phyloP scores from a whole-genome alignment of 352 stramenopile species.

The Phytophthora colocasiae region DNA sequence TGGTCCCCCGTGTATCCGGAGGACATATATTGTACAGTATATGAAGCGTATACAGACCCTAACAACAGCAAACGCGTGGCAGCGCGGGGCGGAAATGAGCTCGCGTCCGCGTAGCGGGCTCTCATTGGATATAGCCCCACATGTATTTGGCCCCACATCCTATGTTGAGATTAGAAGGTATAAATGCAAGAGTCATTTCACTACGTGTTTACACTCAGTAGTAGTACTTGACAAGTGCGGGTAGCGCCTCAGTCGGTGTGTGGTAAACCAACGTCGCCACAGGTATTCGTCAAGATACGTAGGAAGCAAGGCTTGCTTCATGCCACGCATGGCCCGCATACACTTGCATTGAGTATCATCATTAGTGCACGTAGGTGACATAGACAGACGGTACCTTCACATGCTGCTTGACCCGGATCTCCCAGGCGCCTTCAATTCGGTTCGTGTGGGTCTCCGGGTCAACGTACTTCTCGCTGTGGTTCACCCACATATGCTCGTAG shows the following conservation, averaged over 20 bases:
- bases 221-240: not conserved
- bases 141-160: too few species aligned
- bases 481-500: not conserved
- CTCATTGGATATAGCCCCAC: too few species aligned
- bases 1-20: too few species aligned
- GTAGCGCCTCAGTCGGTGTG: not conserved
- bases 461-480: not conserved
- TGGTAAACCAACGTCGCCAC: not conserved
- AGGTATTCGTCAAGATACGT: not conserved
- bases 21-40: too few species aligned
- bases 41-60: too few species aligned
- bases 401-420: slow-evolving; percentile 1
- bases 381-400: not conserved
- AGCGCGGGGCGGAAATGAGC: too few species aligned
- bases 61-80: too few species aligned
- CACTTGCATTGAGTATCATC: not conserved
- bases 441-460: slow-evolving; percentile 1
- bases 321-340: not conserved
- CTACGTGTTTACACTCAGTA: too few species aligned
- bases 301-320: not conserved
- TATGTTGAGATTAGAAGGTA: too few species aligned
- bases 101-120: too few species aligned
- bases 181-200: too few species aligned
- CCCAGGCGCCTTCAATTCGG: not conserved
- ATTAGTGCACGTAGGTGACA: not conserved